Conservation (phyloP, 768 basidiomycete species). For the Paxillus involutus region DNA sequence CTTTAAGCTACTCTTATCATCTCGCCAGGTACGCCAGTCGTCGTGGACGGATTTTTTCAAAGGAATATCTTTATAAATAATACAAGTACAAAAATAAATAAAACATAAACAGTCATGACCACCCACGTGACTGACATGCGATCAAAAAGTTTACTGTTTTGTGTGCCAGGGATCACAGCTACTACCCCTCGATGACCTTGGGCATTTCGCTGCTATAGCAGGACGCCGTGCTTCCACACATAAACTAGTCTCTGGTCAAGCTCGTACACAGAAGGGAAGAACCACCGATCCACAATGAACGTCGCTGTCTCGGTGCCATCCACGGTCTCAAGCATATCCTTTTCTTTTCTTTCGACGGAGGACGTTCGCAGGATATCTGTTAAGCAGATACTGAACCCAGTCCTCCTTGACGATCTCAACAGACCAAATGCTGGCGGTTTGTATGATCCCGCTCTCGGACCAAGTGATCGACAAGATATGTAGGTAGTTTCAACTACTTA, state of each 20-base stretch:
- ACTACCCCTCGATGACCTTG: background rate
- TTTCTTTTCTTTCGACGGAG: constrained; percentile 86
- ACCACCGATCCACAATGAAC: constrained; percentile 59
- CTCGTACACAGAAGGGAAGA: background rate
- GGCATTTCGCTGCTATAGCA: background rate
- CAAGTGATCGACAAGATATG: constrained; percentile 88
- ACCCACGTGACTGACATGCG: constrained; percentile 11
- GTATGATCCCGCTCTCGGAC: constrained; percentile 95
- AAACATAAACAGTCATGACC: background rate
- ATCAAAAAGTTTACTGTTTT: constrained; percentile 15
- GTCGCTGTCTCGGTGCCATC: constrained; percentile 88
- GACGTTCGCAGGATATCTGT: constrained; percentile 95
- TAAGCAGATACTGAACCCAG: constrained; percentile 92
- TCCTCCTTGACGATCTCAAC: constrained; percentile 91
- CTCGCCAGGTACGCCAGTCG: no score
- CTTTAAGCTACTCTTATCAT: no score
- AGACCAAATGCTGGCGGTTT: constrained; percentile 89
- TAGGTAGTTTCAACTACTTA: constrained; percentile 41
- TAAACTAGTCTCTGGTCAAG: background rate
- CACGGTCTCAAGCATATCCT: constrained; percentile 80
- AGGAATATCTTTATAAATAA: no score
- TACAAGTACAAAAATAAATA: no score
- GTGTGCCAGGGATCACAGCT: background rate
- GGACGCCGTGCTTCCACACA: background rate
- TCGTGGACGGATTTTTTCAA: no score